Base-by-base conservation (phyloP, 805 yeast genomes). In the Yarrowia alimentaria region DNA sequence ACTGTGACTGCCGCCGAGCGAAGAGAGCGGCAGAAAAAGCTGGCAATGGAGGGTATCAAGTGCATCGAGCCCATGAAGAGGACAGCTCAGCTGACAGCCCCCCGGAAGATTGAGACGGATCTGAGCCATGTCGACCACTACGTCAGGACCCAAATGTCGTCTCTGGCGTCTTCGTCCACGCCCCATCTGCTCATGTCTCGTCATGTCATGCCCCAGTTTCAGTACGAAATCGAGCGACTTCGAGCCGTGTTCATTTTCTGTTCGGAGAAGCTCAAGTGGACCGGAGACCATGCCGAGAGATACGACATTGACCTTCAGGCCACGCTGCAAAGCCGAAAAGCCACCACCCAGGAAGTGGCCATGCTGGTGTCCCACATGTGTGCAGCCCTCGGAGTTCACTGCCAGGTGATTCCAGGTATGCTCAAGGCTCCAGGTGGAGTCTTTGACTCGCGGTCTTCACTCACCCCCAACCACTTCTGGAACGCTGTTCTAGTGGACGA, bases 381-480 rank as follows among this genome's bases (percentile, higher is more conserved):
- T 38, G 80, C 76, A 50, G 73, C 82, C 0, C 69, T 90, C 43
- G 81, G 83, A 9, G 74, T 93, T 29, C 80, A 83, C 6, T 78
- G 88, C 56, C 93, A 85, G 54, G 73, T 88, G 1, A 80, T 93
- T 2, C 69, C 80, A 19, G 99, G 99, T 4, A 85, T 85, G 60
- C 74, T 90, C 68, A 87, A 90, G 62, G 77, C 81, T 19, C 95
- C 96, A 7, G 80, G 80, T 55, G 81, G 75, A 50, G 68, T 73
- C 42, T 75, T 76, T 54, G 77, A 71, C 54, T 35, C 58, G 2
- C 58, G 57, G 9, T 65, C 65, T n/a, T 53, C 60, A 1, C 76
- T 73, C 56, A 67, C 69, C n/a, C 64, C 81, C 28, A 87, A 89
- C 60, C 99, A 93, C 66, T 79, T 85, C 51, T 93, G 99, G 99